Base-by-base conservation (phyloP, 257 asterid species). In the Plantago major region DNA sequence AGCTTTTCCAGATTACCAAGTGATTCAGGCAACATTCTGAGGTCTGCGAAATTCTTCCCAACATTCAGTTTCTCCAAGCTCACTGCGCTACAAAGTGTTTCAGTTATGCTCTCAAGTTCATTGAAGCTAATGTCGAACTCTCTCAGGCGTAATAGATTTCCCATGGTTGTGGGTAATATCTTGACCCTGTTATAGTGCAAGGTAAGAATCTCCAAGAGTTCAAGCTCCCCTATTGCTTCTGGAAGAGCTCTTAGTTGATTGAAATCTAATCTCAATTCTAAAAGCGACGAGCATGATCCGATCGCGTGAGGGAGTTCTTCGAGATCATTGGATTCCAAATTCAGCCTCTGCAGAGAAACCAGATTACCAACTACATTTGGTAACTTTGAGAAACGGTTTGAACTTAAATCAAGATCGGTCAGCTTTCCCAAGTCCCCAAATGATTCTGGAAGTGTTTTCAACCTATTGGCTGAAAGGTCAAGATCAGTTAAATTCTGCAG, bases 91-190 rank as follows among this genome's bases (percentile, higher is more conserved):
- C 91, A 78, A 26, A 90, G 80, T 56, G 79, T 58, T 69, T 90
- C 96, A 0, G 95, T 96, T 66, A 90, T 62, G 62, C 63, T 64
- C 65, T 74, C 88, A n/a, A 90, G 84, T 71, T 90, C 96, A 62
- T 90, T 90, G 68, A 90, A 90, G 80, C 96, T 81, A 55, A 75
- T 84, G 65, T 87, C 89, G 30, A 90, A 84, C 75, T 87, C 95
- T 69, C 65, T 79, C 63, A 90, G 71, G 10, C 9, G 50, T 12
- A 67, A 71, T 10, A 87, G 89, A 68, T 76, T 74, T 3, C 89
- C 91, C 75, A 83, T 77, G 1, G 87, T 81, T 10, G 80, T 64
- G 9, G 97, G 97, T 69, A 87, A 73, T 40, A 73, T 64, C 57
- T 56, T 83, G 14, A 90, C 70, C 67, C 84, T 68, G 72, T 90